Evolutionary conservation across 2,329 filamentous ascomycete species (phyloP).

Genomic region (Cylindrodendrum hubeiense): DNA sequence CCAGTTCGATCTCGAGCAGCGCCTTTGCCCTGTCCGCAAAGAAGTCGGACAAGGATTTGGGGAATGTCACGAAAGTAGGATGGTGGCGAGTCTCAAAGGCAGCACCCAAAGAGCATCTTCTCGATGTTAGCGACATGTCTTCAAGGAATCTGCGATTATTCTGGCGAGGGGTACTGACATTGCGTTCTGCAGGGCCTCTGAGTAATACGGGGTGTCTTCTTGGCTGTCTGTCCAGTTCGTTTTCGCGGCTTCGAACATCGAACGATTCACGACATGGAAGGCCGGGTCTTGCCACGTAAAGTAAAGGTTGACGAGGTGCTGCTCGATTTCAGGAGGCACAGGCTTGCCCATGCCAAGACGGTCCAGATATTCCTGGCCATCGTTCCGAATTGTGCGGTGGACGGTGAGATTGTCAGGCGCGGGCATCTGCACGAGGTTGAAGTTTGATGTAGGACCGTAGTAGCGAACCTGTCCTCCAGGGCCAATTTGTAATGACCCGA

Average conservation of each 20-base stretch:
- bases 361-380: constrained; percentile 42
- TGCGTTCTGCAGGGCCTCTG: constrained; percentile 43
- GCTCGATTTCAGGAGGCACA: constrained; percentile 30
- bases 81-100: constrained; percentile 58
- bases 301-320: constrained; percentile 35
- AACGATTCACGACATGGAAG: constrained; percentile 41
- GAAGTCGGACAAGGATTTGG: constrained; percentile 49
- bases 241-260: constrained; percentile 34
- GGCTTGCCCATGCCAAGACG: constrained; percentile 36
- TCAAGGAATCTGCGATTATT: background rate
- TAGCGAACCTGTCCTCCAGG: constrained; percentile 39
- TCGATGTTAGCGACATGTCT: constrained; percentile 3
- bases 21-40: constrained; percentile 44
- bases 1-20: constrained; percentile 43
- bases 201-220: constrained; percentile 44
- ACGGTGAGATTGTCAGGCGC: constrained; percentile 37
- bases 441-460: constrained; percentile 45
- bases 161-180: constrained; percentile 39
- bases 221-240: constrained; percentile 30
- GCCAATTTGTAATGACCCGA: constrained; percentile 42
- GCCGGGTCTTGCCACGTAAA: constrained; percentile 40
- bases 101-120: constrained; percentile 55
- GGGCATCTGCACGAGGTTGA: constrained; percentile 43
- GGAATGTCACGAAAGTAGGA: constrained; percentile 51
- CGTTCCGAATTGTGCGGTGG: constrained; percentile 41